Evolutionary conservation across 2,329 filamentous ascomycete species (phyloP), one percentile per base, ranked within the genome.

Genomic region (Trichoderma koningiopsis): DNA sequence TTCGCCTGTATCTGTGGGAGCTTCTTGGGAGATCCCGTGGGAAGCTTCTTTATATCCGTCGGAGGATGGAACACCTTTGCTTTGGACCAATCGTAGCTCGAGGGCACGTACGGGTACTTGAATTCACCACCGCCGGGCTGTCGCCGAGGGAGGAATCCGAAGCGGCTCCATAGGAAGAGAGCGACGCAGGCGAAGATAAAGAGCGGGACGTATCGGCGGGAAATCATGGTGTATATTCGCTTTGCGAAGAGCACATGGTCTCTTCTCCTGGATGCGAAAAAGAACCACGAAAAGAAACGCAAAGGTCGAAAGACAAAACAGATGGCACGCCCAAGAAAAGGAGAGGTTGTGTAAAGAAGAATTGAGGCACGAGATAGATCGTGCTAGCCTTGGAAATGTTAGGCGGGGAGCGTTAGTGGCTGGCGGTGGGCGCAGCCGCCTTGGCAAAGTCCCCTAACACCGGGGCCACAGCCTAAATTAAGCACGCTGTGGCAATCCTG

Each of bases 1-100:
- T 35, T 70, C 37, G 71, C 74, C 80, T 72, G 88, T 79, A 83
- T 90, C 84, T 70, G 73, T 16, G 80, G 78, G 40, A 81, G 72
- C 16, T 71, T 67, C 71, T 76, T 75, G 22, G 80, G 78, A 2
- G 70, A 66, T 37, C 79, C 82, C 19, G 74, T 69, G 1, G 83
- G 83, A 19, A 78, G 77, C 5, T 71, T 70, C 68, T 76, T 77
- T 40, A 78, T 72, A 37, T 76, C 72, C 13, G 75, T 72, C 31
- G 77, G 75, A 0, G 81, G 79, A 66, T 79, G 69, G 70, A 76
- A 78, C 31, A 79, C 69, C 35, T 73, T 74, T 47, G 76, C 75
- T 69, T 75, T 75, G 72, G 75, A 75, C 81, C 81, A 82, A 72
- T 82, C 79, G 71, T 77, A 80, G 73, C 78, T 78, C 71, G 78